Evolutionary conservation across 192 early-diverging fungal genomes (phyloP), one percentile per base, ranked within the genome.

Genomic region (Coemansia sp.): DNA sequence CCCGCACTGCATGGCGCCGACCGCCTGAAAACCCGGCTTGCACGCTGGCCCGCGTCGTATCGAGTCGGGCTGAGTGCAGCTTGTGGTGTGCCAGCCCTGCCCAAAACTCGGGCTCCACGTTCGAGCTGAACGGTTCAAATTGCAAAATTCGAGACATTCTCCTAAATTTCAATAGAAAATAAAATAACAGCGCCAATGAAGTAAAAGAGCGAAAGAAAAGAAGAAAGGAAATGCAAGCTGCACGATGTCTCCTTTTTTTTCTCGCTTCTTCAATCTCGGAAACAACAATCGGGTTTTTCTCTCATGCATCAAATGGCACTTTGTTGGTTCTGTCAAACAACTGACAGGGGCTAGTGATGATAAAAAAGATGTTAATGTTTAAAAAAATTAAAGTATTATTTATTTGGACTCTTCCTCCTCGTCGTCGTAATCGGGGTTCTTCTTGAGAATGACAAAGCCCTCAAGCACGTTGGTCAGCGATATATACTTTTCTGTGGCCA

Each of bases 401-500:
- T 59, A 48, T 8, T 61, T 61, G 42, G 42, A 28, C 11, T 56
- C 67, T 11, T 66, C 73, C 45, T 88, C 83, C 64, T 91, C 89
- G 60, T 93, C 90, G 58, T 87, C 84, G 62, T 90, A 91, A 57
- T 94, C 91, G 10, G 92, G 89, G 71, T 99, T 99, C 88, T 97
- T 96, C 72, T 88, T 88, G 63, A 98, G 71, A 68, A 99, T 87
- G 28, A 99, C 96, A 87, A 98, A 95, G 16, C 96, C 96, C 77
- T 99, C 97, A 64, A 98, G 77, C 48, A 94, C 89, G 32, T 85
- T 88, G 28, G 91, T 89, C 60, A 96, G 83, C 33, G 93, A 69
- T n/a, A 93, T 75, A 69, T 91, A 97, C 86, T 98, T 94, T 80
- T 99, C 97, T 7, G 94, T 97, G 25, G 93, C 95, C n/a, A 98